A percentile compares a stretch with the other conserved stretches of the same genome.
phyloP scores from a whole-genome alignment of 148 eudicot species.

The Tetragonia tetragonoides region DNA sequence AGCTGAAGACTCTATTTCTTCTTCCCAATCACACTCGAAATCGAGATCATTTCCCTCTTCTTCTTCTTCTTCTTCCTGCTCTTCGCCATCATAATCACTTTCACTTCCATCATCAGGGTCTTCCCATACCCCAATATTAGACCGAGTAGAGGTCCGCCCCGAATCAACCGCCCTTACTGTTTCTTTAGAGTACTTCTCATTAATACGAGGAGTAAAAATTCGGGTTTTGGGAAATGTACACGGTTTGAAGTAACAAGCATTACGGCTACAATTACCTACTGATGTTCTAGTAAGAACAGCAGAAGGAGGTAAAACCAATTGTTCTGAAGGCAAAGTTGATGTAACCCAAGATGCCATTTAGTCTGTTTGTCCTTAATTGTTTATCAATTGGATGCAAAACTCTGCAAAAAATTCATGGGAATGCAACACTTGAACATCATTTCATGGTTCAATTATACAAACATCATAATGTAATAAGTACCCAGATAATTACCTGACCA shows the following conservation, averaged over 20 bases:
- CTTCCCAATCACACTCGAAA: constrained; percentile 88
- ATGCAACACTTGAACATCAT: neutral
- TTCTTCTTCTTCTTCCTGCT: constrained; percentile 40
- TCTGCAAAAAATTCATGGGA: constrained; percentile 12
- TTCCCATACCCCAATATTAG: constrained; percentile 55
- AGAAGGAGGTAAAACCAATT: constrained; percentile 3
- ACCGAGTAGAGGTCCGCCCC: constrained; percentile 6
- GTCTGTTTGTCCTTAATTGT: neutral
- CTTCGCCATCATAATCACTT: constrained; percentile 58
- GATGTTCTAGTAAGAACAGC: constrained; percentile 13
- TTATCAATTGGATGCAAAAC: neutral
- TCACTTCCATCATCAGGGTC: constrained; percentile 81
- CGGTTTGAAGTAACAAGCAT: neutral
- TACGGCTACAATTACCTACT: neutral
- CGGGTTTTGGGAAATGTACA: constrained; percentile 1
- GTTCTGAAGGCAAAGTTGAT: constrained; percentile 23
- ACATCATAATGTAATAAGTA: neutral
- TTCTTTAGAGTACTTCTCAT: constrained; percentile 7
- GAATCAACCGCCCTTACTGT: constrained; percentile 9
- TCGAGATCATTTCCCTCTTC: constrained; percentile 50
- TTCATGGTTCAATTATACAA: neutral
- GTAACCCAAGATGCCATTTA: constrained; percentile 31
- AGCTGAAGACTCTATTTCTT: constrained; percentile 34
- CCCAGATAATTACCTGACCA: no score
- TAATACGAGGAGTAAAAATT: neutral